A percentile compares a stretch with the other conserved stretches of the same genome.
phyloP scores from a whole-genome alignment of 495 filamentous ascomycete genomes.

The Pyronema domesticum region DNA sequence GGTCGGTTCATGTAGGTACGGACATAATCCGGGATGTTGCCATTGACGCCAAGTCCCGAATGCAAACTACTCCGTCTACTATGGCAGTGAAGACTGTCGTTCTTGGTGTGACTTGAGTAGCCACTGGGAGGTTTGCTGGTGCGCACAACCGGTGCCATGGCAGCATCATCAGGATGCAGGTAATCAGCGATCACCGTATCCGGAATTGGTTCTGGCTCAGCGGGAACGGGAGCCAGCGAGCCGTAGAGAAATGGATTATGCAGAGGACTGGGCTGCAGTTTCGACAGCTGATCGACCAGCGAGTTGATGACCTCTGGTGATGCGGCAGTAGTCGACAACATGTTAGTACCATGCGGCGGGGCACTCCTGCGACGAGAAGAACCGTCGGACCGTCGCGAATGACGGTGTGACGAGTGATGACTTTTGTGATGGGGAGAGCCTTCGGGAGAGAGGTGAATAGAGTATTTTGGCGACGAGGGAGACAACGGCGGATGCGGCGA shows the following conservation, averaged over 20 bases:
- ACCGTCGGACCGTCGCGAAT: not conserved
- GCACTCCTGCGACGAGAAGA: not conserved
- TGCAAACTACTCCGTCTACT: slow-evolving; percentile 27
- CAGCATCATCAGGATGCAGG: slow-evolving; percentile 56
- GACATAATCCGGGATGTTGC: slow-evolving; percentile 27
- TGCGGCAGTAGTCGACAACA: slow-evolving; percentile 29
- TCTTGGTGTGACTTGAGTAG: slow-evolving; percentile 48
- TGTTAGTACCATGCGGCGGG: not conserved
- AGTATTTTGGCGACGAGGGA: too few species aligned
- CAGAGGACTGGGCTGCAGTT: slow-evolving; percentile 35
- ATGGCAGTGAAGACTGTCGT: slow-evolving; percentile 34
- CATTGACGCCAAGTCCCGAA: slow-evolving; percentile 30
- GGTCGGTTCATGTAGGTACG: slow-evolving; percentile 24
- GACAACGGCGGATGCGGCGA: too few species aligned
- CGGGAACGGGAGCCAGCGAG: slow-evolving; percentile 26
- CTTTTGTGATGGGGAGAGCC: not conserved
- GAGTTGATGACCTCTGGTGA: slow-evolving; percentile 89
- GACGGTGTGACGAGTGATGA: not conserved
- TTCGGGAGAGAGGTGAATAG: not conserved
- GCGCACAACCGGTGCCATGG: slow-evolving; percentile 63
- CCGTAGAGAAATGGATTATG: slow-evolving; percentile 22
- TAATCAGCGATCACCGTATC: slow-evolving; percentile 27
- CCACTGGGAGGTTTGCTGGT: slow-evolving; percentile 70
- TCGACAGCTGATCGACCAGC: slow-evolving; percentile 76
- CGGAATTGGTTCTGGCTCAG: slow-evolving; percentile 13